A percentile compares a stretch with the other conserved stretches of the same genome.
These are phyloP conservation scores for Fusarium napiforme DNA, from an alignment of 2,329 filamentous ascomycete species.

Conservation along the genomic window DNA sequence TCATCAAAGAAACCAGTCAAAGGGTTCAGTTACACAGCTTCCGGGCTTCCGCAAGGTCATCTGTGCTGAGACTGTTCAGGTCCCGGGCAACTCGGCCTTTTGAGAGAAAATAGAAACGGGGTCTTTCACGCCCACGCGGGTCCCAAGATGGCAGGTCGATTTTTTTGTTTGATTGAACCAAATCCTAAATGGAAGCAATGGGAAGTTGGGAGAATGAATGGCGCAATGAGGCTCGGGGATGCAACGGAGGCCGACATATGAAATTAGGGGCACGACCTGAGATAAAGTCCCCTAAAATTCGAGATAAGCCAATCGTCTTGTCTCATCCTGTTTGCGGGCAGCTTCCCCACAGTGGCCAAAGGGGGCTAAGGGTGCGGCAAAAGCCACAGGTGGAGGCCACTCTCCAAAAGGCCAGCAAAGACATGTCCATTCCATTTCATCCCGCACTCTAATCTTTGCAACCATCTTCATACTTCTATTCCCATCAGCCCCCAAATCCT, in stretches of 20 bases:
- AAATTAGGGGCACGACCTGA: conserved; percentile 15
- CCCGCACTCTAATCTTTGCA: conserved; percentile 33
- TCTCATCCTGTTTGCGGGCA: background rate
- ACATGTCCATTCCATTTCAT: conserved; percentile 36
- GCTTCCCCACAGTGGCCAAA: conserved; percentile 41
- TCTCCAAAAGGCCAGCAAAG: conserved; percentile 46
- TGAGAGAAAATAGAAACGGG: conserved; percentile 1
- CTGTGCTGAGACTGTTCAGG: background rate
- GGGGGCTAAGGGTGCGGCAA: conserved; percentile 33
- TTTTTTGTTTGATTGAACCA: conserved; percentile 12
- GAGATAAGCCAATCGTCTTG: conserved; percentile 19
- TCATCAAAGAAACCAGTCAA: conserved; percentile 6
- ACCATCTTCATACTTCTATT: conserved; percentile 2
- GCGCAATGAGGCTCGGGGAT: conserved; percentile 31
- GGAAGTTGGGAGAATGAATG: conserved; percentile 40
- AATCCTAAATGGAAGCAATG: conserved; percentile 29
- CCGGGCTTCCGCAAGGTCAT: background rate
- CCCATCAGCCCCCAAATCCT: conserved; percentile 13
- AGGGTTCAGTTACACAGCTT: background rate
- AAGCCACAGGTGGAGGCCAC: conserved; percentile 31
- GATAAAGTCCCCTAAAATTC: conserved; percentile 30
- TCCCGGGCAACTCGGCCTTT: background rate
- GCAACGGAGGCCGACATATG: conserved; percentile 14
- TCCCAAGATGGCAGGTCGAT: conserved; percentile 2
- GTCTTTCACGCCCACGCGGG: background rate